Evolutionary conservation across 2,329 filamentous ascomycete species (phyloP).

Genomic region (Colletotrichum chlorophyti): DNA sequence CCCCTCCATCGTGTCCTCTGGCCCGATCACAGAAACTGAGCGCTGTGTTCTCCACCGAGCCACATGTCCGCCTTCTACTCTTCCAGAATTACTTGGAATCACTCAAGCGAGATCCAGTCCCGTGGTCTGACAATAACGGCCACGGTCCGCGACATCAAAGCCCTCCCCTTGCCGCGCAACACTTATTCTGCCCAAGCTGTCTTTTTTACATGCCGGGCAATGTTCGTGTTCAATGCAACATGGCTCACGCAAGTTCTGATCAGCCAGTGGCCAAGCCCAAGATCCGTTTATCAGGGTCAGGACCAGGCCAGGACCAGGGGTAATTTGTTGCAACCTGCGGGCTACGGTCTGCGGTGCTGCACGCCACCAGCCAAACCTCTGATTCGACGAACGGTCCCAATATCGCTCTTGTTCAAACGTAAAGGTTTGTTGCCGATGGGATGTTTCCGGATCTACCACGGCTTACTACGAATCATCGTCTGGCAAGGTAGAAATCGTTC

Average conservation of each 20-base stretch:
- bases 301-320: background rate
- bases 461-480: background rate
- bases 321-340: background rate
- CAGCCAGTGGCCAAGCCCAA: background rate
- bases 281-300: too few relatives aligned
- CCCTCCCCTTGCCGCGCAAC: background rate
- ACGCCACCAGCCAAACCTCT: background rate
- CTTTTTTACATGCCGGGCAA: background rate
- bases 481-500: background rate
- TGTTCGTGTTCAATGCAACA: too few relatives aligned
- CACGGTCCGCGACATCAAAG: background rate
- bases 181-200: background rate
- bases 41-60: slow-evolving; percentile 8
- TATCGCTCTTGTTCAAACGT: background rate
- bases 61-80: background rate
- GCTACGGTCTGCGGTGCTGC: slow-evolving; percentile 4
- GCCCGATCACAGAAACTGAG: too few relatives aligned
- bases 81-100: slow-evolving; percentile 25
- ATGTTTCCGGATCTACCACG: slow-evolving; percentile 8
- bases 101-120: slow-evolving; percentile 2
- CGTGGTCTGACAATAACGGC: slow-evolving; percentile 14
- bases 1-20: too few relatives aligned
- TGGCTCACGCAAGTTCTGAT: too few relatives aligned
- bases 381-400: slow-evolving; percentile 2
- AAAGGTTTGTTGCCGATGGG: background rate